These are phyloP conservation scores for Colletotrichum chlorophyti DNA, from an alignment of 2,329 filamentous ascomycete genomes.

Conservation along the genomic window DNA sequence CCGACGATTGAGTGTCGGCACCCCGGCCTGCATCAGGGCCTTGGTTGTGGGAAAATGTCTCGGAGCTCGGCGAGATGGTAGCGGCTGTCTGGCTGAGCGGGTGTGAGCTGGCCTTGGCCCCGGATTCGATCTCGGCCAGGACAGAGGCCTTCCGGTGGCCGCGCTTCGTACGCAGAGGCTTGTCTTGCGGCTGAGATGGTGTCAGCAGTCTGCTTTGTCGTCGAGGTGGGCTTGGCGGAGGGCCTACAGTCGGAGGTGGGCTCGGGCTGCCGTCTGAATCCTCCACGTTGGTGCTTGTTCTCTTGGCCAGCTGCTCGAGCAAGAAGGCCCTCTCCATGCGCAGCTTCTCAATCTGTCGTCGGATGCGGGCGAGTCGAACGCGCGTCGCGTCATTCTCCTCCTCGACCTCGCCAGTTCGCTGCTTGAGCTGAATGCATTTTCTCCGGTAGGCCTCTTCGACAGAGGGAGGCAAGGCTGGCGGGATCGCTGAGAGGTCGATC, in stretches of 20 bases:
- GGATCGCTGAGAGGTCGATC: constrained; percentile 51
- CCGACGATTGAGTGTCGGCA: constrained; percentile 39
- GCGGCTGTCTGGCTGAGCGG: constrained; percentile 55
- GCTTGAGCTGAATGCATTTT: constrained; percentile 95
- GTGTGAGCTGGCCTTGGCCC: constrained; percentile 45
- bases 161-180: constrained; percentile 77
- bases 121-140: constrained; percentile 49
- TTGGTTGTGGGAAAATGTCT: constrained; percentile 59
- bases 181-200: constrained; percentile 72
- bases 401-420: constrained; percentile 90
- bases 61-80: constrained; percentile 56
- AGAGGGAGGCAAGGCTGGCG: constrained; percentile 77
- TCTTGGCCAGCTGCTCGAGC: constrained; percentile 74
- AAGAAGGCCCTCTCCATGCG: constrained; percentile 83
- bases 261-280: constrained; percentile 82
- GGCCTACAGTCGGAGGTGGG: constrained; percentile 77
- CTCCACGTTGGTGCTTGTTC: constrained; percentile 77
- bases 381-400: constrained; percentile 87
- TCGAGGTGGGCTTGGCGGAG: constrained; percentile 28
- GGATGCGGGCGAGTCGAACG: constrained; percentile 78
- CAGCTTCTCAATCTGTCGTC: constrained; percentile 89
- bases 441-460: constrained; percentile 95
- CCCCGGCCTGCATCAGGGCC: constrained; percentile 26
- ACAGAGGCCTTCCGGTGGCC: constrained; percentile 69
- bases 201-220: constrained; percentile 29